phyloP scores from a whole-genome alignment of 2,329 filamentous ascomycete genomes.

The Sporothrix pseudoabietina region DNA sequence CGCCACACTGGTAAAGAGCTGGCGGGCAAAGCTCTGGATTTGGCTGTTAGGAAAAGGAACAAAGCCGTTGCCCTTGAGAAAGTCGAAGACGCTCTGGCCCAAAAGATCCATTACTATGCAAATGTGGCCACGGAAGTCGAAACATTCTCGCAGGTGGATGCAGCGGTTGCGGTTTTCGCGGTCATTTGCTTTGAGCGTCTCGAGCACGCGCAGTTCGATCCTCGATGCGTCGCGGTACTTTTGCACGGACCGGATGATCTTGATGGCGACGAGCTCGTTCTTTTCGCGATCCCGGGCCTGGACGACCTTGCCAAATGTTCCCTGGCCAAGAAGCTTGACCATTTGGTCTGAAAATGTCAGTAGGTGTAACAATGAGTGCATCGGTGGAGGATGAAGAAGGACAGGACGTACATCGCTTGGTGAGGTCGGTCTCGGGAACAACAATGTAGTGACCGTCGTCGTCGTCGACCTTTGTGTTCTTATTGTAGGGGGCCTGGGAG shows the following conservation, averaged over 20 bases:
- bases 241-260: constrained; percentile 96
- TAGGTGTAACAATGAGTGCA: background rate
- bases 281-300: constrained; percentile 80
- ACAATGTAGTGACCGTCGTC: constrained; percentile 98
- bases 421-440: constrained; percentile 79
- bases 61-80: constrained; percentile 91
- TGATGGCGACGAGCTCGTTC: constrained; percentile 83
- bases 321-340: constrained; percentile 85
- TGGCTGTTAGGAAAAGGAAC: constrained; percentile 98
- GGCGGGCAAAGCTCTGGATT: constrained; percentile 94
- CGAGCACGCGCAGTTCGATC: constrained; percentile 90
- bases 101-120: constrained; percentile 79
- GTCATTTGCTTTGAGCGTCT: constrained; percentile 90
- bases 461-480: constrained; percentile 80
- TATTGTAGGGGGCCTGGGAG: constrained; percentile 36
- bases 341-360: constrained; percentile 69
- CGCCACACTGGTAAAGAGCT: constrained; percentile 96
- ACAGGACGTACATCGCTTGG: constrained; percentile 76
- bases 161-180: constrained; percentile 90
- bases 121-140: constrained; percentile 96
- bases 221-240: constrained; percentile 96
- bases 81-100: constrained; percentile 97
- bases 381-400: background rate
- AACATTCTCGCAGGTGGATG: constrained; percentile 94
- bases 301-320: constrained; percentile 97